Base-by-base conservation (phyloP, 768 basidiomycete genomes). In the Serendipita sp. region DNA sequence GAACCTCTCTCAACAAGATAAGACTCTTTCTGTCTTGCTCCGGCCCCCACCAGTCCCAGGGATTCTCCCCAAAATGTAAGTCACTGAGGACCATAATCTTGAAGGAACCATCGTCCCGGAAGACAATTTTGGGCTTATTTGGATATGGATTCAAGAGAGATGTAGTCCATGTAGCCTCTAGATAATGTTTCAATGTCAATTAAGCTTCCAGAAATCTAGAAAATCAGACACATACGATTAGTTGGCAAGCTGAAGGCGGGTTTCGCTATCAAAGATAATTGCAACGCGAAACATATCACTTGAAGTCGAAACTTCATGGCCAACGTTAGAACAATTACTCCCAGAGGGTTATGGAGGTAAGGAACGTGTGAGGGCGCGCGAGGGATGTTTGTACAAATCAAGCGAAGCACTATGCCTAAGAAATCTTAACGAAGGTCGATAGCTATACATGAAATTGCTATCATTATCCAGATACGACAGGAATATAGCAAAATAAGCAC, bases 81-180 rank as follows among this genome's bases (percentile, higher is more conserved):
- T 89, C 88, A 4, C 85, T 86, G 71, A 89, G 87, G 3, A 88
- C 77, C 13, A 82, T 85, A 52, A 89, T 68, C 72, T 86, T 88
- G 78, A 89, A 86, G 1, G 81, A 81, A 1, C 82, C 83, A 70
- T 85, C 79, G 0, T 71, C 35, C 5, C 76, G 75, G 72, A 88
- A 89, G 1, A 76, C 78, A 15, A 88, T 67, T 11, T 80, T 79
- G 13, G 79, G 78, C 66, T 81, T 79, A 63, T 70, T 65, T 0
- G 78, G 48, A n/a, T 51, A 51, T 32, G 48, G 48, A 32, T 51
- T 32, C 18, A 51, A n/a, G 8, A n/a, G n/a, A 18, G 18, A 18
- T 5, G n/a, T n/a, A 5, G 48, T 8, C n/a, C 7, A 32, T 32
- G 48, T 5, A 41, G 41, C 5, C 41, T 41, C 41, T 41, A 7